Base-by-base conservation (phyloP, 139 green algal species). In the Auxenochlorella pyrenoidosa region DNA sequence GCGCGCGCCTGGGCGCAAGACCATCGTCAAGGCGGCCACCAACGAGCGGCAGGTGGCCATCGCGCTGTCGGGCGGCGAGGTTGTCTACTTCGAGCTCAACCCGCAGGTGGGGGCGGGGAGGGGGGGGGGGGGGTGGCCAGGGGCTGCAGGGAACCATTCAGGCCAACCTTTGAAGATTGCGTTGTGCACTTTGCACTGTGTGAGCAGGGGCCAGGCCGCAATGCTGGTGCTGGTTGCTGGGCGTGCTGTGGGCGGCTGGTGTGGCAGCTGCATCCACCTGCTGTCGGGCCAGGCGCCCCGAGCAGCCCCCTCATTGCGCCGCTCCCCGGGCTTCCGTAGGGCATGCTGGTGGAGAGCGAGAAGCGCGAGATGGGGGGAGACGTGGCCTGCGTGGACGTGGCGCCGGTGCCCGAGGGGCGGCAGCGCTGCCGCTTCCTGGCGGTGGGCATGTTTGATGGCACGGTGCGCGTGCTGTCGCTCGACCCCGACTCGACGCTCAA, bases 11-110 rank as follows among this genome's bases (percentile, higher is more conserved):
- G 97, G 96, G 38, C 90, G 95, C 24, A 88, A 92, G 13, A 87
- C 88, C 30, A 94, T 98, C 86, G 92, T 89, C 21, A 88, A 86
- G 41, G 92, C 94, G 4, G 86, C 96, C 26, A 93, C 88, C 51
- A 98, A 98, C 90, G 93, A 94, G 87, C 92, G 93, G 10, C 96
- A 98, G 91, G 95, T 96, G 19, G 94, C 95, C 28, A 95, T 98
- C 26, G 94, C 96, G 26, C 90, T 99, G n/a, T 85, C 91, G 34
- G 97, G 96, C 30, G 97, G 97, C 21, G 95, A 99, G 85, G 66
- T 99, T 85, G 93, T 98, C 32, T 98, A 98, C 88, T 99, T 99
- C 89, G 98, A 99, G 94, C 94, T 99, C 84, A 96, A 97, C 77
- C 84, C 89, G 41, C 94, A 94, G 70, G 83, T 87, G 58, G 47